These are phyloP conservation scores for Xerocomellus intermedius DNA, from an alignment of 768 basidiomycete species.

Conservation along the genomic window DNA sequence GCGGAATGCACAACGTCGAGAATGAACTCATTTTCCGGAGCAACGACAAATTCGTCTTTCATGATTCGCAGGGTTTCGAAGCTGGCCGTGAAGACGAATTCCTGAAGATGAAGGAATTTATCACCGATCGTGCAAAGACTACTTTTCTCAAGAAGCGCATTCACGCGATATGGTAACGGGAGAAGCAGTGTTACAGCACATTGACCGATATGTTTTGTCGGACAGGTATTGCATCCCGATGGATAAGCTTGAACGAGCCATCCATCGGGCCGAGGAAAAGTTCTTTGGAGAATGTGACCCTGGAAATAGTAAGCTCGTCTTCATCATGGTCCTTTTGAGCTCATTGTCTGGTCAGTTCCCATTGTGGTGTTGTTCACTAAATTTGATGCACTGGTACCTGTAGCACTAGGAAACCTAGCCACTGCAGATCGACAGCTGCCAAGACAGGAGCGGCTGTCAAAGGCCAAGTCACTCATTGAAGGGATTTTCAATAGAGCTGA, in stretches of 20 bases:
- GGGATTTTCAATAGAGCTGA: not conserved
- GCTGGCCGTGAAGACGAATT: too few relatives aligned
- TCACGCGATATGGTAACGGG: too few relatives aligned
- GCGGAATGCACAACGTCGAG: not conserved
- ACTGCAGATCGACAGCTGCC: not conserved
- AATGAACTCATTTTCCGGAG: conserved; percentile 2
- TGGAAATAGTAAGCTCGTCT: too few relatives aligned
- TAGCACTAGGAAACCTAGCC: not conserved
- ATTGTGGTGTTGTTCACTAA: conserved; percentile 4
- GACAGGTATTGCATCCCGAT: conserved; percentile 8
- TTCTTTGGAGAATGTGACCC: too few relatives aligned
- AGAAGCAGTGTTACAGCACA: too few relatives aligned
- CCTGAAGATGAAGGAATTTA: too few relatives aligned
- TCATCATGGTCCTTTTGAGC: not conserved
- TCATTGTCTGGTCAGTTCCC: not conserved
- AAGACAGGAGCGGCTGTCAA: not conserved
- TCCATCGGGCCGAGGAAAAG: too few relatives aligned
- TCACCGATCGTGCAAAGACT: too few relatives aligned
- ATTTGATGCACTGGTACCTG: not conserved
- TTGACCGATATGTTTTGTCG: not conserved
- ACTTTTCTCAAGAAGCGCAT: too few relatives aligned
- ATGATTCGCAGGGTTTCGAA: too few relatives aligned
- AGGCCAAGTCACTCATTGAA: not conserved
- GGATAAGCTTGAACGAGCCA: not conserved
- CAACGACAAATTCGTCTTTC: too few relatives aligned